Conservation (phyloP, 495 filamentous ascomycete species). For the Daldinia concentrica region DNA sequence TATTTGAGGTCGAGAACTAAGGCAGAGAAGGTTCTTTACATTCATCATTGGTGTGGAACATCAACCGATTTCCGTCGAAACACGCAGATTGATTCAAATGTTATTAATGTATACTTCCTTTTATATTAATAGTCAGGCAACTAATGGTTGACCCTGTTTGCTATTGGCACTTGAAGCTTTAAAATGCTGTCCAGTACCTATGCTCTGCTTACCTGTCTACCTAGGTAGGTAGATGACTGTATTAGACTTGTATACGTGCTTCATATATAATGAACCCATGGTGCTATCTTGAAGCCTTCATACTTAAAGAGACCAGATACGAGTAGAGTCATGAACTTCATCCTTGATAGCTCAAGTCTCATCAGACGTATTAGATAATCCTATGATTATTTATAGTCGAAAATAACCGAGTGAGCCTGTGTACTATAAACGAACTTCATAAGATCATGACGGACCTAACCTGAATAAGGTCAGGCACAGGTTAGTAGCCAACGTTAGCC, state of each 20-base stretch:
- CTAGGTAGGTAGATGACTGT: too few species aligned
- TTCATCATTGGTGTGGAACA: neutral
- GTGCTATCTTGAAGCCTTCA: neutral
- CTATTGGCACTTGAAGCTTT: neutral
- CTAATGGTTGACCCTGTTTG: neutral
- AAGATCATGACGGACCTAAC: neutral
- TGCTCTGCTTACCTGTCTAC: neutral
- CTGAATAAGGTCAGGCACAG: neutral
- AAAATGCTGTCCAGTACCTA: too few species aligned
- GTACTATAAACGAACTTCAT: neutral
- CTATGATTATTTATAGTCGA: neutral
- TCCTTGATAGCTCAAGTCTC: neutral
- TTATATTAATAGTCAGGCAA: neutral
- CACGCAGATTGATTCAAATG: conserved; percentile 3
- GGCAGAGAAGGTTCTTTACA: neutral
- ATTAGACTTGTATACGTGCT: neutral
- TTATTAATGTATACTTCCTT: neutral
- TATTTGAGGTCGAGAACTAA: neutral
- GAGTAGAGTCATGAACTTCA: neutral
- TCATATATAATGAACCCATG: neutral
- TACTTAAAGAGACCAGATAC: neutral
- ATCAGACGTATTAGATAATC: neutral
- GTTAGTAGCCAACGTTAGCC: neutral
- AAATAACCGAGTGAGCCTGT: neutral
- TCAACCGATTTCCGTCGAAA: neutral